A percentile compares a stretch with the other conserved stretches of the same genome.
These are phyloP conservation scores for Kurtzmaniella quercitrusa DNA, from an alignment of 1,139 yeast species.

Conservation along the genomic window DNA sequence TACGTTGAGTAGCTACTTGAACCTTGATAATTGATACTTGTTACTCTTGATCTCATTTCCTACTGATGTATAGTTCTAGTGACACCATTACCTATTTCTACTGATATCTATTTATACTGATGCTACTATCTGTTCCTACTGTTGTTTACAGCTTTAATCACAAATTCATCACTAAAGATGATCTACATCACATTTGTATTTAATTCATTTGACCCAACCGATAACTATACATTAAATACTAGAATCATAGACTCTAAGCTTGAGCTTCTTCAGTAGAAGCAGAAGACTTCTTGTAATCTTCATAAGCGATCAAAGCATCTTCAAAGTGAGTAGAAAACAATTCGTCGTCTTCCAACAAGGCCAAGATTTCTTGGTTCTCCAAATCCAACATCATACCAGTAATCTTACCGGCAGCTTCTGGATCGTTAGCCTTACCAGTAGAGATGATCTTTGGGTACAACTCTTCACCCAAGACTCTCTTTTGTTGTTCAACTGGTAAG, in stretches of 20 bases:
- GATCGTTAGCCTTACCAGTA: conserved; percentile 81
- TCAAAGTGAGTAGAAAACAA: conserved; percentile 88
- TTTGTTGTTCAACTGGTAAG: conserved; percentile 83
- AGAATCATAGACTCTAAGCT: conserved; percentile 13
- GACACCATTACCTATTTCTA: too few relatives aligned
- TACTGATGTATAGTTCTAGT: too few relatives aligned
- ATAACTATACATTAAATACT: conserved; percentile 3
- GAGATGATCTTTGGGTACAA: conserved; percentile 91
- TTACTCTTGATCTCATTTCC: too few relatives aligned
- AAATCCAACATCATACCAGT: conserved; percentile 98
- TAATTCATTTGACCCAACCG: conserved; percentile 3
- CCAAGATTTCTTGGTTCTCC: conserved; percentile 87
- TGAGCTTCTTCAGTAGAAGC: conserved; percentile 20
- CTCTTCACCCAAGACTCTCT: conserved; percentile 96
- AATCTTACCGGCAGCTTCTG: conserved; percentile 97
- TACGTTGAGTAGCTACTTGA: too few relatives aligned
- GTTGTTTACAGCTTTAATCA: too few relatives aligned
- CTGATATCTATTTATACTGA: too few relatives aligned
- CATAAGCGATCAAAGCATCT: conserved; percentile 92
- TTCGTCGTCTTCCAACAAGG: conserved; percentile 84
- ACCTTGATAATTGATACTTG: too few relatives aligned
- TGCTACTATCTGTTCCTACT: too few relatives aligned
- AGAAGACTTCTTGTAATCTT: conserved; percentile 66
- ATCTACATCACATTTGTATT: neutral
- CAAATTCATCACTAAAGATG: too few relatives aligned